phyloP scores from a whole-genome alignment of 1,284 basidiomycete species.

The Ganoderma meredithae region DNA sequence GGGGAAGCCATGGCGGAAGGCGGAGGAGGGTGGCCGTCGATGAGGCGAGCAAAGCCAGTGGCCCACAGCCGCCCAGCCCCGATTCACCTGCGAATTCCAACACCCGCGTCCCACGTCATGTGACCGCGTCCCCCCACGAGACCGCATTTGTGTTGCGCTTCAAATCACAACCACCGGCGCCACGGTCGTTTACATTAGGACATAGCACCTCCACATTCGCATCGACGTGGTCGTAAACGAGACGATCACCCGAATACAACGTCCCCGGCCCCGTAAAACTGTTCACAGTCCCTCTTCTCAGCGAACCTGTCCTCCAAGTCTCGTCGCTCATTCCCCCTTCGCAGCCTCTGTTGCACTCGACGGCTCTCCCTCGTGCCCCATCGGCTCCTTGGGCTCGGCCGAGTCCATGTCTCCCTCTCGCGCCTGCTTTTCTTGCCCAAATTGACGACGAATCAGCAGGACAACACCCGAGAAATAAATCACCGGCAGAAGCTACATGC shows the following conservation, averaged over 20 bases:
- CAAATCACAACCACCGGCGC: background rate
- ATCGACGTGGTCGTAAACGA: background rate
- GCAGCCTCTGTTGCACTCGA: conserved; percentile 6
- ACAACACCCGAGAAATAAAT: conserved; percentile 55
- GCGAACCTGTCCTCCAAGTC: background rate
- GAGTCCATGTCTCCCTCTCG: background rate
- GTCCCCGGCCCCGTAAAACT: background rate
- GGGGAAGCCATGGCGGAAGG: conserved; percentile 46
- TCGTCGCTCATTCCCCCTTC: background rate
- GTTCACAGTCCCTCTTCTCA: background rate
- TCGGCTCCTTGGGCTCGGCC: conserved; percentile 13
- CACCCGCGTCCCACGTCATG: conserved; percentile 17
- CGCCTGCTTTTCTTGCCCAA: conserved; percentile 47
- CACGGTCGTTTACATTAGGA: too few species aligned
- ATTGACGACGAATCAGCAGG: conserved; percentile 53
- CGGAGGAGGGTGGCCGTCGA: conserved; percentile 3
- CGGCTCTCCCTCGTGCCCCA: conserved; percentile 14
- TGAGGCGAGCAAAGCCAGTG: conserved; percentile 12
- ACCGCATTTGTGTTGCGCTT: too few species aligned
- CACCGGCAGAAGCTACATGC: conserved; percentile 51
- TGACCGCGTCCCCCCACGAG: conserved; percentile 15
- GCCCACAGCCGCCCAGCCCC: conserved; percentile 13
- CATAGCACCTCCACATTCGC: background rate
- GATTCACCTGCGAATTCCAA: conserved; percentile 13
- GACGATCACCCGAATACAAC: background rate